Evolutionary conservation across 2,329 filamentous ascomycete species (phyloP), one percentile per base, ranked within the genome.

Genomic region (Phaeophleospora eucalypticola): DNA sequence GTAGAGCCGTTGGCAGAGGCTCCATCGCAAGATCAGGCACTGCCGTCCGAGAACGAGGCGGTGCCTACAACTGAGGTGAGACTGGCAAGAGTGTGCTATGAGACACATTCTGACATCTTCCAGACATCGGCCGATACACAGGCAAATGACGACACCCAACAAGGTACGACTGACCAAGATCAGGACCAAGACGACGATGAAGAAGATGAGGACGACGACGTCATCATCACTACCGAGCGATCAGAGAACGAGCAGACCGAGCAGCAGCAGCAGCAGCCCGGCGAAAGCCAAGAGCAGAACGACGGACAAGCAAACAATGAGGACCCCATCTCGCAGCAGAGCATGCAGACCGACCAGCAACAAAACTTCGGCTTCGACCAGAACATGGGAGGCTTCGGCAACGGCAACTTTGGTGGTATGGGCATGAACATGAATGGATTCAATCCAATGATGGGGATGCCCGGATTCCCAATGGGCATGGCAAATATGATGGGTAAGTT

Each of bases 401-500:
- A 49, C 32, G 44, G 36, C 36, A 54, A 54, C 34, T 52, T 54
- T 24, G 55, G 52, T 45, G 53, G 55, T 24, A 57, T 58, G 53
- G 51, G 34, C 15, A 49, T 45, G 24, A 45, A 46, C n/a, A n/a
- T n/a, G n/a, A n/a, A n/a, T n/a, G n/a, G n/a, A n/a, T n/a, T n/a
- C n/a, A n/a, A n/a, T n/a, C n/a, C n/a, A n/a, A n/a, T n/a, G n/a
- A 46, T 49, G 48, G 45, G 35, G 48, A 71, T 67, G 52, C 79
- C 78, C 48, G 82, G 85, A 59, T 83, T 87, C 68, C 46, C 43
- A 36, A 68, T 63, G 70, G 67, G 81, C 81, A 82, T 64, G 61
- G 56, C 59, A 42, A 63, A 61, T 47, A 89, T 91, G 82, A 95
- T 96, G 87, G 87, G 90, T 96, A 80, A 65, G 87, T 76, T 36